These are phyloP conservation scores for Penicillium parvum DNA, from an alignment of 495 filamentous ascomycete species.

Conservation along the genomic window DNA sequence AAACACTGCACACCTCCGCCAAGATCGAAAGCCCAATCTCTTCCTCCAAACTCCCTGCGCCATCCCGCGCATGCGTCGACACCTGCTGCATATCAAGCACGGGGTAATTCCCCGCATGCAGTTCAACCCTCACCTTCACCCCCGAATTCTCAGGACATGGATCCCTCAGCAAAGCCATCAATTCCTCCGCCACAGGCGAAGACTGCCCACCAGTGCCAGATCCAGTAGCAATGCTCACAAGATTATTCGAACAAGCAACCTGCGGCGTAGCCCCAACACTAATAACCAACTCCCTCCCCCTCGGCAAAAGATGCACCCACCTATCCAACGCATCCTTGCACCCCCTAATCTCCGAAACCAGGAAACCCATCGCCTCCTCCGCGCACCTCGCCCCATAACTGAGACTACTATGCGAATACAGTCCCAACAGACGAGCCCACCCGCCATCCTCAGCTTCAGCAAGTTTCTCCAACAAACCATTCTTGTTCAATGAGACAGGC, in stretches of 20 bases:
- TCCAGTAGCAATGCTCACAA: no score
- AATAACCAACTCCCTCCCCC: conserved; percentile 49
- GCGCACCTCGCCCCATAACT: conserved; percentile 56
- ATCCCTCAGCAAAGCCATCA: conserved; percentile 21
- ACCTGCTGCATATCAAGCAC: conserved; percentile 80
- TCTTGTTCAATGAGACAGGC: conserved; percentile 47
- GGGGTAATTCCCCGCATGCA: conserved; percentile 72
- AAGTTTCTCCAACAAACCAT: conserved; percentile 47
- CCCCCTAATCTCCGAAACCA: conserved; percentile 58
- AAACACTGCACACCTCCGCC: conserved; percentile 68
- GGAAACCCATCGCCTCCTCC: conserved; percentile 50
- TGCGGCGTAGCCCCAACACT: conserved; percentile 83
- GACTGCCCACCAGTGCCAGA: background rate
- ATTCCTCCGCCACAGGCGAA: conserved; percentile 14
- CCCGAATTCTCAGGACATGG: conserved; percentile 11
- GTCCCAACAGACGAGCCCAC: conserved; percentile 49
- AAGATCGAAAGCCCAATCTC: conserved; percentile 67
- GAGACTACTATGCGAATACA: conserved; percentile 79
- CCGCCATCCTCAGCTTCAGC: conserved; percentile 35
- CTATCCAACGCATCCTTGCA: conserved; percentile 45
- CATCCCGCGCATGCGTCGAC: conserved; percentile 57
- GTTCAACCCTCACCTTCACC: conserved; percentile 48
- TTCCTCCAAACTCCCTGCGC: conserved; percentile 33
- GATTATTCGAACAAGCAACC: conserved; percentile 52
- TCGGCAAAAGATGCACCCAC: conserved; percentile 25